Evolutionary conservation across 108 stramenopile species (phyloP), one percentile per base, ranked within the genome.

Genomic region (Schizochytrium sp.): DNA sequence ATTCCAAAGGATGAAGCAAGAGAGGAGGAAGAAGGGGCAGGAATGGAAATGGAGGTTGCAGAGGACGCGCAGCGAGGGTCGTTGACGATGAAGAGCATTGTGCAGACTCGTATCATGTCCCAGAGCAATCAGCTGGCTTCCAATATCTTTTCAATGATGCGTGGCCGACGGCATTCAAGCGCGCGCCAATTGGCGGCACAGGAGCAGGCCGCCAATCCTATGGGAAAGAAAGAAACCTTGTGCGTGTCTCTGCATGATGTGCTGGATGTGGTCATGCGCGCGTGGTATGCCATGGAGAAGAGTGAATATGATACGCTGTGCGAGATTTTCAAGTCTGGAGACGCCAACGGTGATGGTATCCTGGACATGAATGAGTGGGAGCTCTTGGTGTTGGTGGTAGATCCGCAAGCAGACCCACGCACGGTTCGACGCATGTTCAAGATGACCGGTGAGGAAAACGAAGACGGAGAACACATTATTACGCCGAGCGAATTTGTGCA

Each of bases 351-450:
- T 12, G 51, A 83, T 83, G 76, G 76, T 6, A 83, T 83, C 23
- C 76, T 83, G 6, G 76, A 83, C 51, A 53, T 83, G 45, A 5
- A 53, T 18, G 76, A 83, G 51, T 83, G 45, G 48, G 51, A 53
- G 28, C n/a, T 53, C 4, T 3, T 83, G 18, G 76, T 83, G 25
- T 16, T 53, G 14, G 51, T 83, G 6, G 76, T 83, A 1, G 76
- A 83, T 34, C 76, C 76, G 19, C 76, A 83, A 3, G 45, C 48
- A 12, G 76, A 83, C 4, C 45, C 48, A 0, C 76, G 76, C 51
- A 83, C 76, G 28, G 76, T 83, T 12, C 45, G 45, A 18, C 76
- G 76, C n/a, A 83, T 83, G 76, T 83, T 83, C 76, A 83, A 83
- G 51, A 47, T 83, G 48, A 83, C 76, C 45, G 76, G 76, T 0